Base-by-base conservation (phyloP, 495 filamentous ascomycete genomes). In the Lepraria neglecta region DNA sequence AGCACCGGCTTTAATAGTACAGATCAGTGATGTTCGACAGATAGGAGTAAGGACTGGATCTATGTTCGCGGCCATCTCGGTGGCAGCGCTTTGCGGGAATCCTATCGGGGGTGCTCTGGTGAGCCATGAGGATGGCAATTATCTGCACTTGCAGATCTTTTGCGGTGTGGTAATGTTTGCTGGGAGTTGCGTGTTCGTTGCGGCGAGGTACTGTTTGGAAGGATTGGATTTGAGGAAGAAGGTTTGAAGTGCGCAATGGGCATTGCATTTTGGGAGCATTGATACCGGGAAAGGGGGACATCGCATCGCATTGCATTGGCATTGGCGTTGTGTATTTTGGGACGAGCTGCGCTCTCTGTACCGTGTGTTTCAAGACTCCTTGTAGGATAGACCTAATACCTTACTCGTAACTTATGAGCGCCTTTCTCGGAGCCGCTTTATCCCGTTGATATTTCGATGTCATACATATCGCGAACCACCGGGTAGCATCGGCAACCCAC, bases 101-200 rank as follows among this genome's bases (percentile, higher is more conserved):
- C 89, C 89, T 0, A 89, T 92, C 69, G 88, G 82, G 5, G 88
- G 89, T 11, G 86, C 84, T 0, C 75, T 94, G 45, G 73, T 89
- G 2, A 68, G 67, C 3, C 70, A 73, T 17, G 75, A 85, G 59
- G 27, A 80, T 65, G 85, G 83, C 4, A 70, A 70, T 1, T 91
- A 82, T 69, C 65, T 77, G 4, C 79, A 81, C 30, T 55, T 90
- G 53, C 80, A 86, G 72, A 75, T 91, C 4, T 92, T 88, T 64
- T 81, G 81, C 43, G 89, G 87, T 17, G 74, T 82, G 11, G 75
- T 80, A 19, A 83, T 88, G 73, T 56, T 80, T 11, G 72, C 70
- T 7, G 82, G 82, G 30, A 74, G 76, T 9, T 38, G 72, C 2
- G 55, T 80, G 35, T 86, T 85, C 69, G 43, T 82, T 24, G 62